A percentile compares a stretch with the other conserved stretches of the same genome.
Conservation (phyloP, 2,329 filamentous ascomycete genomes). For the Dendryphion nanum region DNA sequence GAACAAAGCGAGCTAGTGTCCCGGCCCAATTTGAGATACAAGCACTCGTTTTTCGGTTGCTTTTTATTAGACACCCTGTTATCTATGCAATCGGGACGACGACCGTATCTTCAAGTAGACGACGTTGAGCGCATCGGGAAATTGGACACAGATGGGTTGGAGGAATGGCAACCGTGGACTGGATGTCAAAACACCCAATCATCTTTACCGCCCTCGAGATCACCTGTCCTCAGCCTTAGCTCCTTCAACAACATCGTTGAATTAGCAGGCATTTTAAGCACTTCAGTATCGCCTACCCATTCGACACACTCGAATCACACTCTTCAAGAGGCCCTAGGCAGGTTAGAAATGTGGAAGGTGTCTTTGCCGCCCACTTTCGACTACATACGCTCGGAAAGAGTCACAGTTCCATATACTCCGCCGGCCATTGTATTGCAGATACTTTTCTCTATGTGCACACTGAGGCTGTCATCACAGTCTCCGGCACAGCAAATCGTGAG, state of each 20-base stretch:
- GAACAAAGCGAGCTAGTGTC: constrained; percentile 36
- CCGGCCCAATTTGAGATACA: constrained; percentile 33
- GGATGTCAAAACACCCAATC: constrained; percentile 45
- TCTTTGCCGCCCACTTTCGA: constrained; percentile 24
- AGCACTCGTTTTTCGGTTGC: constrained; percentile 55
- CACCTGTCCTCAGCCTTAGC: constrained; percentile 47
- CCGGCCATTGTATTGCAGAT: constrained; percentile 27
- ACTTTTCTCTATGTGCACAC: constrained; percentile 22
- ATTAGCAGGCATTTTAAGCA: constrained; percentile 23
- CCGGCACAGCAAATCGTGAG: constrained; percentile 18
- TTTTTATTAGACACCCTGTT: constrained; percentile 62
- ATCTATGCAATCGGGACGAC: constrained; percentile 51
- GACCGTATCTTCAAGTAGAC: constrained; percentile 50
- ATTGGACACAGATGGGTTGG: constrained; percentile 64
- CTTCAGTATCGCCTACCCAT: constrained; percentile 10
- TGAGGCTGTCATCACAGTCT: constrained; percentile 19
- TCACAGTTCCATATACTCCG: constrained; percentile 18
- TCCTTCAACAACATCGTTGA: constrained; percentile 53
- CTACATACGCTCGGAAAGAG: constrained; percentile 14
- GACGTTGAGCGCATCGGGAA: constrained; percentile 50
- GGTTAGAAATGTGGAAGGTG: constrained; percentile 38
- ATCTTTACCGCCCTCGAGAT: constrained; percentile 15
- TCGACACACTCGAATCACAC: constrained; percentile 18
- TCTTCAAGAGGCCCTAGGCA: constrained; percentile 33
- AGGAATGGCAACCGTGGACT: constrained; percentile 74